Evolutionary conservation across 2,329 filamentous ascomycete genomes (phyloP).

Genomic region (Stromatinia cepivora): DNA sequence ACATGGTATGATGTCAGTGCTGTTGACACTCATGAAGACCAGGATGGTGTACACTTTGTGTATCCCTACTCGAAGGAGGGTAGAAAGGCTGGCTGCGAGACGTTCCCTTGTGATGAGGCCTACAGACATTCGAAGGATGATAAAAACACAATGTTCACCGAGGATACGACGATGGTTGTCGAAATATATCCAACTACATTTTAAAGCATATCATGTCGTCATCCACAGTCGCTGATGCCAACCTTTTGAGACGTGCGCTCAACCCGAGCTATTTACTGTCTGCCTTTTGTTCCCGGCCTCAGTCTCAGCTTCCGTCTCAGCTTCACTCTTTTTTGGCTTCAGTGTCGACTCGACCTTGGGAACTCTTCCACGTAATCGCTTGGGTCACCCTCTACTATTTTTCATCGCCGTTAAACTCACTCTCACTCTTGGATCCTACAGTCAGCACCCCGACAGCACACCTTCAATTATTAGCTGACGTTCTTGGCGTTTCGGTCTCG

Average conservation of each 20-base stretch:
- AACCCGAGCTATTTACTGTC: too few relatives aligned
- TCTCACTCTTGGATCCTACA: too few relatives aligned
- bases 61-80: not conserved
- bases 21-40: not conserved
- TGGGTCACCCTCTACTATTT: too few relatives aligned
- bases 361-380: too few relatives aligned
- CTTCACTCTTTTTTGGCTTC: too few relatives aligned
- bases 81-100: not conserved
- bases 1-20: conserved; percentile 1
- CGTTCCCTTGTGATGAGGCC: not conserved
- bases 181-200: not conserved
- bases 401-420: too few relatives aligned
- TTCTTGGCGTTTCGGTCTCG: not conserved
- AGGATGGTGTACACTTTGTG: not conserved
- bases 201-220: not conserved
- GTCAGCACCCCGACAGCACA: too few relatives aligned
- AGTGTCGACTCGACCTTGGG: too few relatives aligned
- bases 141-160: not conserved
- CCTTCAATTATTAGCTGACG: not conserved
- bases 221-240: not conserved
- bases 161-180: not conserved
- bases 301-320: too few relatives aligned
- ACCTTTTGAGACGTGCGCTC: too few relatives aligned
- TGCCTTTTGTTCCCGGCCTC: too few relatives aligned
- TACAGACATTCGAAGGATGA: not conserved